A percentile compares a stretch with the other conserved stretches of the same genome.
phyloP scores from a whole-genome alignment of 768 basidiomycete species.

The Crucibulum laeve region DNA sequence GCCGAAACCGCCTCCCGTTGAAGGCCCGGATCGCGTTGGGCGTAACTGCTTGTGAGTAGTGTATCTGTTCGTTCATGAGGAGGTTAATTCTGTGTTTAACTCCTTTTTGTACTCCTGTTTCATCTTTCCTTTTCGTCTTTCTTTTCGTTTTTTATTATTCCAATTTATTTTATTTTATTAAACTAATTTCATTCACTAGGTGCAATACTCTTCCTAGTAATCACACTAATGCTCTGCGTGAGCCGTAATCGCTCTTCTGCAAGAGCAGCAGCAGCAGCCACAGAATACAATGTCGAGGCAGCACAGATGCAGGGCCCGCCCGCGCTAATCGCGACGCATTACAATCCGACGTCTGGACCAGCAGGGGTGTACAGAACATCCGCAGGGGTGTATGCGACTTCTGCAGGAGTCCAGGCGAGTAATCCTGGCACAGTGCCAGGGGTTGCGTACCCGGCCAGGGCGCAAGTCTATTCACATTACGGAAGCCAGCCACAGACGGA shows the following conservation, averaged over 20 bases:
- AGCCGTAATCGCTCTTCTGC: not conserved
- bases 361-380: no score
- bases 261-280: conserved; percentile 11
- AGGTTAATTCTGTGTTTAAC: no score
- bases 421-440: no score
- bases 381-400: not conserved
- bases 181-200: not conserved
- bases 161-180: no score
- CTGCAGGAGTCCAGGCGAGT: not conserved
- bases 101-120: no score
- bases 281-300: conserved; percentile 24
- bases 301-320: conserved; percentile 25
- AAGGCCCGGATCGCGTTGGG: not conserved
- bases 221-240: not conserved
- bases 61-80: not conserved
- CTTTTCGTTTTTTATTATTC: no score
- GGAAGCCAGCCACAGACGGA: not conserved
- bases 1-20: not conserved
- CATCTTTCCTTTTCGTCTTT: no score
- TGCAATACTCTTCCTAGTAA: not conserved
- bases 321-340: conserved; percentile 21
- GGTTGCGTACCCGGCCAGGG: not conserved
- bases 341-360: conserved; percentile 18
- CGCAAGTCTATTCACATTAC: conserved; percentile 1
- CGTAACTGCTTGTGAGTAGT: not conserved